phyloP scores from a whole-genome alignment of 805 yeast genomes.

The Tetrapisispora taiwanensis region DNA sequence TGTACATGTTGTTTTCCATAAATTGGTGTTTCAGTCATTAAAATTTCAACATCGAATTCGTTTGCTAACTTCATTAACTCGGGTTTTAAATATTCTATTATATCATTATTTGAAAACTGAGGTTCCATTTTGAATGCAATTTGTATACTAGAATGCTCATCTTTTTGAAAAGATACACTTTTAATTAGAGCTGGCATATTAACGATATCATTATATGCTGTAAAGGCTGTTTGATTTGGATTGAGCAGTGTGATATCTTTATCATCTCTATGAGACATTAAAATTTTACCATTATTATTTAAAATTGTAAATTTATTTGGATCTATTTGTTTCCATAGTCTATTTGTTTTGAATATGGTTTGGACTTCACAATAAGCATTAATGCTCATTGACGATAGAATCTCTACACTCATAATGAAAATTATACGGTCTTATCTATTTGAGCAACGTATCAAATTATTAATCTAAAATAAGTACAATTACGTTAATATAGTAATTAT shows the following conservation, averaged over 20 bases:
- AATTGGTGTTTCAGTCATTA: slow-evolving; percentile 7
- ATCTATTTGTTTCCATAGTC: slow-evolving; percentile 7
- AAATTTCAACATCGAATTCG: slow-evolving; percentile 14
- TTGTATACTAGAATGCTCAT: slow-evolving; percentile 4
- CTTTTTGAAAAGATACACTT: slow-evolving; percentile 6
- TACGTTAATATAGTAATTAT: too few species aligned
- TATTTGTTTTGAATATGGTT: slow-evolving; percentile 8
- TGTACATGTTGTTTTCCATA: slow-evolving; percentile 3
- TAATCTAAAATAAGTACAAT: too few species aligned
- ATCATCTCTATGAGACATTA: not conserved
- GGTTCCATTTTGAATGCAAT: not conserved
- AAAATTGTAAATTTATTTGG: not conserved
- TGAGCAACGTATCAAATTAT: too few species aligned
- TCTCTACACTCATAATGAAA: slow-evolving; percentile 1
- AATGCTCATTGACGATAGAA: slow-evolving; percentile 2
- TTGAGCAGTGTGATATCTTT: not conserved
- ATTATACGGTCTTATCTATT: not conserved
- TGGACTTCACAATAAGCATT: slow-evolving; percentile 10
- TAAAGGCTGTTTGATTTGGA: not conserved
- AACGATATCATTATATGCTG: not conserved
- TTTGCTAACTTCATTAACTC: slow-evolving; percentile 6
- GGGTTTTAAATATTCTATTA: slow-evolving; percentile 4
- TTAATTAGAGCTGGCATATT: slow-evolving; percentile 7
- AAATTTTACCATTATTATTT: not conserved
- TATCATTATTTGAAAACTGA: not conserved